phyloP scores from a whole-genome alignment of 352 stramenopile genomes.

The Phytophthora pinifolia region DNA sequence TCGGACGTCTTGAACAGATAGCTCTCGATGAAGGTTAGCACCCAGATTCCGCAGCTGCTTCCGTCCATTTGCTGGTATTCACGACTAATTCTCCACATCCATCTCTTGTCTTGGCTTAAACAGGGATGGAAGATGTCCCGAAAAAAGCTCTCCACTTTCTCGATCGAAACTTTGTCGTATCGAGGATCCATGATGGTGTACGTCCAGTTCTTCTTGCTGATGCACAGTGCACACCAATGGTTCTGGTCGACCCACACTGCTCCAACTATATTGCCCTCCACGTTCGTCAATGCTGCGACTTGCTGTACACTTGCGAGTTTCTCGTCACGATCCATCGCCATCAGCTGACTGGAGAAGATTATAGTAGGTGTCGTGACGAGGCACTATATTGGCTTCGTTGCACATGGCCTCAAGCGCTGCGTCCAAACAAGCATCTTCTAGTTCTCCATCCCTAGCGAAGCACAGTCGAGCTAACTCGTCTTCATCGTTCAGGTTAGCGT shows the following conservation, averaged over 20 bases:
- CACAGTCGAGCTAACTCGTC: too few species aligned
- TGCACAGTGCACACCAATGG: constrained; percentile 8
- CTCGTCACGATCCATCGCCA: neutral
- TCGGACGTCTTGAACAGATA: neutral
- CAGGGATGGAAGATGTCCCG: neutral
- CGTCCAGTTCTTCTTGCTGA: neutral
- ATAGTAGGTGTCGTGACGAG: too few species aligned
- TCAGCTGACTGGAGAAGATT: neutral
- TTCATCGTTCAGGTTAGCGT: too few species aligned
- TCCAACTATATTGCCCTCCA: neutral
- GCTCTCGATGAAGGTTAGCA: neutral
- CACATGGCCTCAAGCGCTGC: too few species aligned
- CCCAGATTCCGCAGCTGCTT: neutral
- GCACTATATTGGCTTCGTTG: too few species aligned
- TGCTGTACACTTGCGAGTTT: neutral
- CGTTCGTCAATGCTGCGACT: neutral
- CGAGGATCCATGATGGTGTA: neutral
- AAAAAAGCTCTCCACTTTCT: neutral
- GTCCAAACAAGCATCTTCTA: too few species aligned
- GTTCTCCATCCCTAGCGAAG: too few species aligned
- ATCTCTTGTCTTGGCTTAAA: neutral
- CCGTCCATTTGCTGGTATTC: constrained; percentile 1
- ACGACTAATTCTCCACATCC: neutral
- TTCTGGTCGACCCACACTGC: neutral
- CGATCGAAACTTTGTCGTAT: neutral